Evolutionary conservation across 768 basidiomycete genomes (phyloP).

Genomic region (Pleurotus cornucopiae): DNA sequence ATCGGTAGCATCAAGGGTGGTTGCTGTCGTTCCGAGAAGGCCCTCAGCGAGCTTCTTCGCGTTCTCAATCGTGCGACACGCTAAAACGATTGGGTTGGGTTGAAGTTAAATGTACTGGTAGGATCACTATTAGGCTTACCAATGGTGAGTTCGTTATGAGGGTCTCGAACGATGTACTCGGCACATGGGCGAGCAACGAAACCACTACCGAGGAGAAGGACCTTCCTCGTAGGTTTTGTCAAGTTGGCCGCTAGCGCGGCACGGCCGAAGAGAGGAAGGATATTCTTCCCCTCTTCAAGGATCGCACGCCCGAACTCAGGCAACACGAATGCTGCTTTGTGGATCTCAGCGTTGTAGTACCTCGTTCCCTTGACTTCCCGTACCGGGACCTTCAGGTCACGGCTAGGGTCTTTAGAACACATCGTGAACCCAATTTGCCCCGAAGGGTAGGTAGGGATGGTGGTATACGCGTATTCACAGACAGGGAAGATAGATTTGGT

Average conservation of each 20-base stretch:
- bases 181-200: constrained; percentile 96
- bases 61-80: constrained; percentile 81
- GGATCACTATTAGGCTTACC: constrained; percentile 40
- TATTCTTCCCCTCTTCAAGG: constrained; percentile 67
- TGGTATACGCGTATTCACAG: constrained; percentile 90
- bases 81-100: constrained; percentile 28
- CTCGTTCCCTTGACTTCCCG: constrained; percentile 65
- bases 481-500: constrained; percentile 74
- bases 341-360: constrained; percentile 85
- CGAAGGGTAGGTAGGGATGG: constrained; percentile 97
- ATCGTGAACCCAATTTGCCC: constrained; percentile 96
- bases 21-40: constrained; percentile 66
- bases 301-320: constrained; percentile 86
- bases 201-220: constrained; percentile 91
- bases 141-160: constrained; percentile 80
- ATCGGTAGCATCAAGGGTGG: constrained; percentile 79
- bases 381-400: constrained; percentile 70
- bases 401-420: constrained; percentile 70
- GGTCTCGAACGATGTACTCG: constrained; percentile 83
- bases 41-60: constrained; percentile 66
- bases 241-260: constrained; percentile 41
- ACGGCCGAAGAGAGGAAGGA: constrained; percentile 74
- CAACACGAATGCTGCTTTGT: constrained; percentile 79
- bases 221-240: constrained; percentile 50
- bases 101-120: neutral